phyloP scores from a whole-genome alignment of 495 filamentous ascomycete genomes.

The Thozetella sp. region DNA sequence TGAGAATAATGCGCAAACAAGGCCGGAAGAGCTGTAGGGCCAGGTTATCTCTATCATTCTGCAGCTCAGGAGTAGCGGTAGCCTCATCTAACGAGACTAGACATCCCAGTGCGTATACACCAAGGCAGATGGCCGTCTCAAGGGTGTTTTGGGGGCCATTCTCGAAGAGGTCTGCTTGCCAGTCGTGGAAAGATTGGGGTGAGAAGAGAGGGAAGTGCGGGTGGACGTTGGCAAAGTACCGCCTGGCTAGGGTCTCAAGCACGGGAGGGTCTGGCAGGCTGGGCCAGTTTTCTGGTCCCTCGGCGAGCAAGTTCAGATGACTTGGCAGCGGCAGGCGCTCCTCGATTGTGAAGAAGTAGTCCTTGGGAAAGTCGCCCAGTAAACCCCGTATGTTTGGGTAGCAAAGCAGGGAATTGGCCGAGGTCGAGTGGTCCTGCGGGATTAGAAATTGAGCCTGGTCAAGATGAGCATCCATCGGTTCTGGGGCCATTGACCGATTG shows the following conservation, averaged over 20 bases:
- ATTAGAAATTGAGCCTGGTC: conserved; percentile 30
- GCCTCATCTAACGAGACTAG: not conserved
- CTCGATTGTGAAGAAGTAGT: conserved; percentile 31
- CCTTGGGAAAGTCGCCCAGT: conserved; percentile 28
- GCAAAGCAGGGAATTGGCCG: conserved; percentile 25
- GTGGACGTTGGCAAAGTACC: conserved; percentile 31
- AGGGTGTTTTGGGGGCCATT: conserved; percentile 21
- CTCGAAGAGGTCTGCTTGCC: conserved; percentile 24
- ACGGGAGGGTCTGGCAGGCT: conserved; percentile 18
- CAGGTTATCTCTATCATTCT: conserved; percentile 22
- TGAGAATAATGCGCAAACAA: conserved; percentile 29
- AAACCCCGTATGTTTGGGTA: conserved; percentile 25
- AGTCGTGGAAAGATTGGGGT: conserved; percentile 22
- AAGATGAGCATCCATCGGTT: conserved; percentile 7
- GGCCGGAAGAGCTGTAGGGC: conserved; percentile 35
- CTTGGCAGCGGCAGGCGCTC: conserved; percentile 25
- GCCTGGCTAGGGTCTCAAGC: conserved; percentile 21
- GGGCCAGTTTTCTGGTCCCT: conserved; percentile 21
- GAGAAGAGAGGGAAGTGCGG: conserved; percentile 33
- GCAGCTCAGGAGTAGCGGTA: conserved; percentile 1
- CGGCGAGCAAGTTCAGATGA: conserved; percentile 21
- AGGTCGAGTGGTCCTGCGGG: conserved; percentile 26
- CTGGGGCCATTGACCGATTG: conserved; percentile 2
- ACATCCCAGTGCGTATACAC: conserved; percentile 33
- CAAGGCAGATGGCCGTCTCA: conserved; percentile 31